Evolutionary conservation across 768 basidiomycete genomes (phyloP).

Genomic region (Tulasnella sp.): DNA sequence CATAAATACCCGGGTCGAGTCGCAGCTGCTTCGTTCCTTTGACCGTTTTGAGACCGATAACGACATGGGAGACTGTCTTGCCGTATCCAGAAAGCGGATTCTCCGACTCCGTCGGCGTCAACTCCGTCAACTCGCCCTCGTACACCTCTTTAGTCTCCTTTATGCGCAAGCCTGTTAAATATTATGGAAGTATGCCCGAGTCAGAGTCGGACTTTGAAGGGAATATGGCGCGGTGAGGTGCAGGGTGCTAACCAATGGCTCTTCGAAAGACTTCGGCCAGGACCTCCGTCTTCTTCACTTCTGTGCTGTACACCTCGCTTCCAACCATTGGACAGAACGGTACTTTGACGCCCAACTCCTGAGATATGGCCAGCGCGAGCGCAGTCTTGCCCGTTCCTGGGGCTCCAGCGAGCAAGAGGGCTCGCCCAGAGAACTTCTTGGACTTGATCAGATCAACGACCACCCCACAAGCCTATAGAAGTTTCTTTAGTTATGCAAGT

Average conservation of each 20-base stretch:
- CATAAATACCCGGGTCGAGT: conserved; percentile 90
- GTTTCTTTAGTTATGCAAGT: no score
- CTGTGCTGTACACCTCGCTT: conserved; percentile 89
- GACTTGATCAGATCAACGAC: conserved; percentile 83
- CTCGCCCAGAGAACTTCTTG: conserved; percentile 88
- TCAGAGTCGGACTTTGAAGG: not conserved
- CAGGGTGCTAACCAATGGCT: conserved; percentile 69
- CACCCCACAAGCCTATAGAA: conserved; percentile 72
- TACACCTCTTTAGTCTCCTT: conserved; percentile 99
- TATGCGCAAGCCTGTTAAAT: conserved; percentile 70
- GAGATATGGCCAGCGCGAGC: conserved; percentile 86
- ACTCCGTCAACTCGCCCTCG: conserved; percentile 95
- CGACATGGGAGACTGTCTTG: conserved; percentile 96
- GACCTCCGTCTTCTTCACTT: conserved; percentile 99
- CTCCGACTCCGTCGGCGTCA: conserved; percentile 92
- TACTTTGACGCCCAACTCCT: conserved; percentile 88
- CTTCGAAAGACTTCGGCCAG: conserved; percentile 88
- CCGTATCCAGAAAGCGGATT: conserved; percentile 97
- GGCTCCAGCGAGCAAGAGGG: conserved; percentile 83
- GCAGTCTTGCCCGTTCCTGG: conserved; percentile 99
- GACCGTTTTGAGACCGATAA: conserved; percentile 90
- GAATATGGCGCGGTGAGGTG: not conserved
- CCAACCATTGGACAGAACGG: conserved; percentile 99
- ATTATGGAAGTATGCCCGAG: not conserved
- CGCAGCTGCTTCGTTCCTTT: conserved; percentile 91